Evolutionary conservation across 768 basidiomycete species (phyloP).

Genomic region (Collybia nuda): DNA sequence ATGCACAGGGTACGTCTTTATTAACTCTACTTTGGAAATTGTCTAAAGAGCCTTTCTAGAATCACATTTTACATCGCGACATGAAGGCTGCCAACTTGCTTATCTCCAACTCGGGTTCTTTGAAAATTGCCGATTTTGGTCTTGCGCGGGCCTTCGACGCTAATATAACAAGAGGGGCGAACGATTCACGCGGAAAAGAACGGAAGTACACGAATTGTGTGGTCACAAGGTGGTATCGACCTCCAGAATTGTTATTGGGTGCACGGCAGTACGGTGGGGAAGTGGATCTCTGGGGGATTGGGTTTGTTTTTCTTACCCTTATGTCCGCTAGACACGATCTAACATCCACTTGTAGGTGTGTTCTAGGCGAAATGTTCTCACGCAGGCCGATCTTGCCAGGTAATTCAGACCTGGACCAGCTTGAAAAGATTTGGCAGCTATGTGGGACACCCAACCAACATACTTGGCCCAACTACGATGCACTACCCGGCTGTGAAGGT

Average conservation of each 20-base stretch:
- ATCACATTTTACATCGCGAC: constrained; percentile 95
- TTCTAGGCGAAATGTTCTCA: constrained; percentile 95
- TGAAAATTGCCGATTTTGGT: constrained; percentile 95
- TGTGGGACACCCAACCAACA: constrained; percentile 87
- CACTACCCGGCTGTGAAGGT: constrained; percentile 77
- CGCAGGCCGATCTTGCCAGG: constrained; percentile 87
- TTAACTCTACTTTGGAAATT: constrained; percentile 4
- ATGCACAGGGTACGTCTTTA: constrained; percentile 80
- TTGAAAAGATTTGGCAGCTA: constrained; percentile 86
- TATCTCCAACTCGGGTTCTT: constrained; percentile 80
- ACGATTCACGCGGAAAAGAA: constrained; percentile 46
- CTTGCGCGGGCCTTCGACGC: constrained; percentile 82
- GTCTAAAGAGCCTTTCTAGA: constrained; percentile 45
- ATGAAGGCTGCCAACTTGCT: constrained; percentile 99
- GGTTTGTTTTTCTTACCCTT: constrained; percentile 46
- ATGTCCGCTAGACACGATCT: neutral
- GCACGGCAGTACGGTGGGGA: constrained; percentile 89
- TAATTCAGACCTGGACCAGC: constrained; percentile 86
- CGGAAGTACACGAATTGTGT: constrained; percentile 94
- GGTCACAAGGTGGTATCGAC: constrained; percentile 93
- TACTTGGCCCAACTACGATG: constrained; percentile 77
- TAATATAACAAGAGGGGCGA: constrained; percentile 35
- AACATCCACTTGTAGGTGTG: constrained; percentile 57
- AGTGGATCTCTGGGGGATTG: constrained; percentile 98
- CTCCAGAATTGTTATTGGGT: constrained; percentile 89